A percentile compares a stretch with the other conserved stretches of the same genome.
Evolutionary conservation across 2,329 filamentous ascomycete species (phyloP).

Genomic region (Sclerotinia borealis): DNA sequence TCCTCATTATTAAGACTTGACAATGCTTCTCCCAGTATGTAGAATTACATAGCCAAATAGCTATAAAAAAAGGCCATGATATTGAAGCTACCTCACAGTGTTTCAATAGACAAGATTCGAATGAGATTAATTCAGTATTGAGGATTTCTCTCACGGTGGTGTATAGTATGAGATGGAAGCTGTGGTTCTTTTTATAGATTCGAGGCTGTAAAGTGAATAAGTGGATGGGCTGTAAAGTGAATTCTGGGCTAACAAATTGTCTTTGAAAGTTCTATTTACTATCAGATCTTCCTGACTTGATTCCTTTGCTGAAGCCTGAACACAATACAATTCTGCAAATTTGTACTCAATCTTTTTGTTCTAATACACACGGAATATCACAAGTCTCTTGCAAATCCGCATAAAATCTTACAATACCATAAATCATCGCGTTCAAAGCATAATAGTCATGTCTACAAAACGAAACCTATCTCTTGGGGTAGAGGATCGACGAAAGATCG

Average conservation of each 20-base stretch:
- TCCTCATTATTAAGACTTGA: too few species aligned
- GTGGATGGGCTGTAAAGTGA: neutral
- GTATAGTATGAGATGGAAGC: too few species aligned
- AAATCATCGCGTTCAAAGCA: neutral
- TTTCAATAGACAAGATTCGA: too few species aligned
- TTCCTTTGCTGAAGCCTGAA: too few species aligned
- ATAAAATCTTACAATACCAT: too few species aligned
- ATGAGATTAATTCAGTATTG: too few species aligned
- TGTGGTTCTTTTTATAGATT: neutral
- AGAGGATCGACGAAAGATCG: neutral
- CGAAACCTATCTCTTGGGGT: neutral
- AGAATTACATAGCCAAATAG: too few species aligned
- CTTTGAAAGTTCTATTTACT: neutral
- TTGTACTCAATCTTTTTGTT: neutral
- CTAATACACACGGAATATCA: neutral
- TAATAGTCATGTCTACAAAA: neutral
- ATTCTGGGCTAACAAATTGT: neutral
- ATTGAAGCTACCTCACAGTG: too few species aligned
- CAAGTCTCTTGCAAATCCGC: neutral
- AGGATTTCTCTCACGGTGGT: too few species aligned
- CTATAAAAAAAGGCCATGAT: too few species aligned
- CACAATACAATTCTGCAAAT: neutral
- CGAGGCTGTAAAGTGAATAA: neutral
- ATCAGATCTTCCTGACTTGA: neutral
- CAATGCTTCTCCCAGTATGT: too few species aligned